These are phyloP conservation scores for Epichloe sp. DNA, from an alignment of 2,329 filamentous ascomycete species.

Conservation along the genomic window DNA sequence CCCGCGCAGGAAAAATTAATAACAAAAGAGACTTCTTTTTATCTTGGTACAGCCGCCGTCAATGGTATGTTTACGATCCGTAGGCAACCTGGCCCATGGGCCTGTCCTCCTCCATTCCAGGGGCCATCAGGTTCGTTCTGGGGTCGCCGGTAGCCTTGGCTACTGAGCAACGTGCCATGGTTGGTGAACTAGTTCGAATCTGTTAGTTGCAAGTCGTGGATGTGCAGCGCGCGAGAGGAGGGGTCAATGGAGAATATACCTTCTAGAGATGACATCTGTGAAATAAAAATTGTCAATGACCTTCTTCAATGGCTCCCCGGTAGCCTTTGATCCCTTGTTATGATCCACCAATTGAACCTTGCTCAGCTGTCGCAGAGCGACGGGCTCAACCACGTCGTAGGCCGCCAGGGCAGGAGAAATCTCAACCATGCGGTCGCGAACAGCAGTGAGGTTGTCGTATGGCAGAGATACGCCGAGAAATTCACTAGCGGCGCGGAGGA, in stretches of 20 bases:
- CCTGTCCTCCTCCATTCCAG: conserved; percentile 51
- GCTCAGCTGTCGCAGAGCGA: conserved; percentile 60
- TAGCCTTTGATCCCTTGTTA: conserved; percentile 76
- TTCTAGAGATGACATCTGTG: conserved; percentile 92
- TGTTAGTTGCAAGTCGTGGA: background rate
- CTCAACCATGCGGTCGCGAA: conserved; percentile 89
- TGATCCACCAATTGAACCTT: conserved; percentile 93
- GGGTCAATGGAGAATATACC: conserved; percentile 42
- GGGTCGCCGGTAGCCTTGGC: conserved; percentile 75
- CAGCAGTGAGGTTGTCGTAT: conserved; percentile 81
- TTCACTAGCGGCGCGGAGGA: conserved; percentile 83
- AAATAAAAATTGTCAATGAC: conserved; percentile 96
- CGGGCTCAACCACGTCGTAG: conserved; percentile 84
- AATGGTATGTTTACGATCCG: conserved; percentile 29
- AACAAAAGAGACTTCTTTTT: conserved; percentile 20
- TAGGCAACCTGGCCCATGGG: conserved; percentile 49
- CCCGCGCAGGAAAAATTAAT: conserved; percentile 11
- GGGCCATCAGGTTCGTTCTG: conserved; percentile 66
- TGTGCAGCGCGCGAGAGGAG: too few species aligned
- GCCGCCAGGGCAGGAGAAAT: conserved; percentile 80
- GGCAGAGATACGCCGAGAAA: conserved; percentile 78
- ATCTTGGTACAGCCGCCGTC: conserved; percentile 21
- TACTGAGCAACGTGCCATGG: conserved; percentile 94
- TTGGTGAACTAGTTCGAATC: conserved; percentile 59
- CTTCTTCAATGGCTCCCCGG: conserved; percentile 63